Evolutionary conservation across 2,329 filamentous ascomycete species (phyloP).

Genomic region (Neofusicoccum cordaticola): DNA sequence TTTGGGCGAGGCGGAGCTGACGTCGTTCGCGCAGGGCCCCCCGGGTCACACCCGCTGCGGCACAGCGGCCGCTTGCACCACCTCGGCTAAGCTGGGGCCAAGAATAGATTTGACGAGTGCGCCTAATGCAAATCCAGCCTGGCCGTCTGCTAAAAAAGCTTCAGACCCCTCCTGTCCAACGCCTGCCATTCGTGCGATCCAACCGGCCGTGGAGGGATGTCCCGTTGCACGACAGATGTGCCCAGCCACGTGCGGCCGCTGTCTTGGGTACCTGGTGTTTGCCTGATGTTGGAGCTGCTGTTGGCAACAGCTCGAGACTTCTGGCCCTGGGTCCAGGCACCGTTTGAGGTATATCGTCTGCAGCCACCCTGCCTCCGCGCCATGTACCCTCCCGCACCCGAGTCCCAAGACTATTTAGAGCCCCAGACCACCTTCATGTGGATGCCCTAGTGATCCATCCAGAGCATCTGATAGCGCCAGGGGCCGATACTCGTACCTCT

Average conservation of each 20-base stretch:
- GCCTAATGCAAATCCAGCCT: not conserved
- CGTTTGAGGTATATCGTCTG: not conserved
- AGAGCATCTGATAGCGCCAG: not conserved
- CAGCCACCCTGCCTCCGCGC: not conserved
- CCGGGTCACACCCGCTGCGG: constrained; percentile 14
- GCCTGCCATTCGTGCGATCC: not conserved
- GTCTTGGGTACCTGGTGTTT: constrained; percentile 3
- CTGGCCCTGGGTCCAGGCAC: not conserved
- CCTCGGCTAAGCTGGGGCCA: constrained; percentile 9
- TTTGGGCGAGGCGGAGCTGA: constrained; percentile 24
- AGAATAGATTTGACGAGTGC: constrained; percentile 4
- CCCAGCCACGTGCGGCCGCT: not conserved
- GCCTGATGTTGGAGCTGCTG: not conserved
- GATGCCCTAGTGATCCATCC: not conserved
- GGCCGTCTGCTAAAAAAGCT: not conserved
- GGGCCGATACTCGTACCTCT: not conserved
- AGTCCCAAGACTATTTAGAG: not conserved
- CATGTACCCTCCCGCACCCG: not conserved
- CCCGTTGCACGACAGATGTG: not conserved
- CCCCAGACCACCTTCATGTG: not conserved
- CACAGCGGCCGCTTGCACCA: constrained; percentile 19
- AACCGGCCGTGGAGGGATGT: not conserved
- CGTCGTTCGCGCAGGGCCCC: constrained; percentile 18
- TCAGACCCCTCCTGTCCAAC: not conserved
- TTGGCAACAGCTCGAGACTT: not conserved